A percentile compares a stretch with the other conserved stretches of the same genome.
Evolutionary conservation across 192 early-diverging fungal species (phyloP).

Genomic region (Thoreauomyces humboldtii): DNA sequence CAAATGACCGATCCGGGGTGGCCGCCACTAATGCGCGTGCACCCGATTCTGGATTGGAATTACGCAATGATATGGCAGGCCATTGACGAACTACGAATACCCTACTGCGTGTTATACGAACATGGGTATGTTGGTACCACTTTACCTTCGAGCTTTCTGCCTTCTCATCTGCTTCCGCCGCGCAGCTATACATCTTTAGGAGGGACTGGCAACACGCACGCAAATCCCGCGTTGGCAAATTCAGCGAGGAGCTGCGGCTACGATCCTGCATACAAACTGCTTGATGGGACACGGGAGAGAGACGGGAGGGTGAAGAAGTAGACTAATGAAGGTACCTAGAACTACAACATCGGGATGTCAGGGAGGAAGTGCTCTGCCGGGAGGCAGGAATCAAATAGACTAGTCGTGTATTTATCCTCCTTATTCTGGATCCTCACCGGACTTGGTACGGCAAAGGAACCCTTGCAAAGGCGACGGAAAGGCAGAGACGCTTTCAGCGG

Average conservation of each 20-base stretch:
- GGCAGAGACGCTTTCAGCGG: too few relatives aligned
- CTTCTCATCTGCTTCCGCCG: neutral
- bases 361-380: too few relatives aligned
- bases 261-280: constrained; percentile 63
- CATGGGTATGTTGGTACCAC: constrained; percentile 53
- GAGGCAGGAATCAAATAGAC: too few relatives aligned
- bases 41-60: constrained; percentile 89
- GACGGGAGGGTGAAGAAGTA: constrained; percentile 50
- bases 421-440: too few relatives aligned
- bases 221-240: constrained; percentile 75
- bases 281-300: constrained; percentile 61
- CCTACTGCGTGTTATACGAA: constrained; percentile 89
- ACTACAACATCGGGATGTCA: too few relatives aligned
- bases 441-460: too few relatives aligned
- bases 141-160: neutral
- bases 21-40: constrained; percentile 87
- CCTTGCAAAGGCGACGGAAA: too few relatives aligned
- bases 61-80: constrained; percentile 85
- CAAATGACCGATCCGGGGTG: constrained; percentile 79
- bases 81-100: constrained; percentile 59
- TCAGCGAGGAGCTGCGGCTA: constrained; percentile 37
- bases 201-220: constrained; percentile 74
- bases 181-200: constrained; percentile 90
- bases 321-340: too few relatives aligned
- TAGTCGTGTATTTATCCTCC: too few relatives aligned